Base-by-base conservation (phyloP, 208 protist genomes). In the Trypanosoma melophagium region DNA sequence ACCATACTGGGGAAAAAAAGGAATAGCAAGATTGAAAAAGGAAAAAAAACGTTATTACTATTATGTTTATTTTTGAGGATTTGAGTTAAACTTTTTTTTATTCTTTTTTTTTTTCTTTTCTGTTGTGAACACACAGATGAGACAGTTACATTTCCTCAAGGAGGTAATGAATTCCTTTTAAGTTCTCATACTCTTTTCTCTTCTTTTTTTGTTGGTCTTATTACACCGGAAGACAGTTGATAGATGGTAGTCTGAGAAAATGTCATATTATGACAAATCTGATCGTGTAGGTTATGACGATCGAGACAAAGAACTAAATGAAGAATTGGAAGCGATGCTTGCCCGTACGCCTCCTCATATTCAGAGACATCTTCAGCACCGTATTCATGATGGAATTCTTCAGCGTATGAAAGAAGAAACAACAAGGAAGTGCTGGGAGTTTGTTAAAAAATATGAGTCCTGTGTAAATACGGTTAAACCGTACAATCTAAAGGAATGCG, bases 371-470 rank as follows among this genome's bases (percentile, higher is more conserved):
- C 47, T 95, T 56, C 82, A 92, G 62, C 90, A 95, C 45, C 86
- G 90, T 47, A 73, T 95, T 41, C 90, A 95, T 72, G 90, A 95
- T 60, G 90, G 78, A 25, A 93, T 95, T 65, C 61, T 95, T 28
- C 77, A 84, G n/a, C 81, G 86, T 16, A 87, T 95, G 84, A 95
- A 95, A 61, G 90, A 92, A 60, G 87, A 95, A 41, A 86, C 79
- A 12, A 91, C 90, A 17, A 77, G 82, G 16, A 88, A 86, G 60
- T 95, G 90, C 62, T 87, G 86, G 77, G 50, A 76, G 7, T 87
- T 93, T 62, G 74, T 93, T 3, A 76, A 88, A 60, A 90, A 87
- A 63, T 93, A 89, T 63, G 81, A 90, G 61, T 44, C 77, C 16
- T 95, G 90, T 59, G 85, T 89, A 5, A 92, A 95, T 55, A 74